Evolutionary conservation across 495 filamentous ascomycete genomes (phyloP).

Genomic region (Hypoxylon crocopeplum): DNA sequence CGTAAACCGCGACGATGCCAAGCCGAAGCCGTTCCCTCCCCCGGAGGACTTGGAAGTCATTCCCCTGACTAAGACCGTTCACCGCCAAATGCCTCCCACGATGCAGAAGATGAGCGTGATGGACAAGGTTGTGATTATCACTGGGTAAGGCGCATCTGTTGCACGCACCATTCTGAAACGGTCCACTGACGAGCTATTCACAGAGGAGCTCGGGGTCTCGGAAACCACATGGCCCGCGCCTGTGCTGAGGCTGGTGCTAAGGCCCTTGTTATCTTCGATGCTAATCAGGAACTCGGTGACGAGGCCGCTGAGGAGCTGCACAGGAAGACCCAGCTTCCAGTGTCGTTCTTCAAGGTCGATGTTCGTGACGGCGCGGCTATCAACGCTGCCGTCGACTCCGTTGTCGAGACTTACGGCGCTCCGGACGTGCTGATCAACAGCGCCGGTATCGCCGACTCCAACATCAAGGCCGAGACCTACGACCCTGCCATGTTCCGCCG

Average conservation of each 20-base stretch:
- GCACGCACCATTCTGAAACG: neutral
- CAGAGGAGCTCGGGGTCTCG: slow-evolving; percentile 78
- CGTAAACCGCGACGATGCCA: slow-evolving; percentile 63
- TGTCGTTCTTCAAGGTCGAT: slow-evolving; percentile 79
- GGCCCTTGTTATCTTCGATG: slow-evolving; percentile 76
- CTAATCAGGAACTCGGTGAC: slow-evolving; percentile 75
- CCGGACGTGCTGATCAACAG: slow-evolving; percentile 81
- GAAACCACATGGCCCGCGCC: slow-evolving; percentile 77
- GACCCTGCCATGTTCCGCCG: slow-evolving; percentile 72
- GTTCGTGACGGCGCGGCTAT: slow-evolving; percentile 71
- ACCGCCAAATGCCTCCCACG: slow-evolving; percentile 60
- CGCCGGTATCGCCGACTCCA: slow-evolving; percentile 80
- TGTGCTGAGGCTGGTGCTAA: slow-evolving; percentile 75
- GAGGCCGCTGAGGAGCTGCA: slow-evolving; percentile 69
- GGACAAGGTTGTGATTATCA: slow-evolving; percentile 73
- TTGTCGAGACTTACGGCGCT: slow-evolving; percentile 65
- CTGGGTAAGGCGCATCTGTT: slow-evolving; percentile 61
- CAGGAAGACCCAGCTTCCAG: slow-evolving; percentile 70
- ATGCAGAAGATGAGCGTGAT: slow-evolving; percentile 69
- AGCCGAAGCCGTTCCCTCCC: slow-evolving; percentile 43
- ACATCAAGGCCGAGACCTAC: slow-evolving; percentile 61
- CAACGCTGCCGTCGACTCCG: slow-evolving; percentile 64
- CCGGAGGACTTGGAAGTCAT: slow-evolving; percentile 44
- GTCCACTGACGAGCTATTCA: slow-evolving; percentile 29
- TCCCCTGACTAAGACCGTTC: slow-evolving; percentile 53